Percentiles rank a stretch among this genome's conserved stretches.
Evolutionary conservation across 371 early-diverging fungal species (phyloP).

Genomic region (Saksenaea oblongispora): DNA sequence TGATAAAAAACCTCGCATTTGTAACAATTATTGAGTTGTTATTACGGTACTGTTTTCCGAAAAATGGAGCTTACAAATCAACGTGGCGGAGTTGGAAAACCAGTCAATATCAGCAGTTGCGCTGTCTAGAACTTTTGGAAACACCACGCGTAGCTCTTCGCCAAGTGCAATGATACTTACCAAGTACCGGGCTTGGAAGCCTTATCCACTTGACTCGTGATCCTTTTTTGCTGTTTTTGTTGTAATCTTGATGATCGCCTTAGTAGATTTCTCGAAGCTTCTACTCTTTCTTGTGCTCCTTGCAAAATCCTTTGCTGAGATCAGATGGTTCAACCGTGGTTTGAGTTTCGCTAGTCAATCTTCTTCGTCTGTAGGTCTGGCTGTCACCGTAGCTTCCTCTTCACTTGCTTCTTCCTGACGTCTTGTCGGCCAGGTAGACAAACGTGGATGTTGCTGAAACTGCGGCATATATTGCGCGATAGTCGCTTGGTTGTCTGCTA

Average conservation of each 20-base stretch:
- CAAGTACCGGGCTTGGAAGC: background rate
- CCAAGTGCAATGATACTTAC: background rate
- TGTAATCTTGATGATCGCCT: background rate
- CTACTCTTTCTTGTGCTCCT: background rate
- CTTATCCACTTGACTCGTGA: background rate
- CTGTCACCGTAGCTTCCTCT: background rate
- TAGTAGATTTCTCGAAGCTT: background rate
- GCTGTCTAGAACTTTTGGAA: too few relatives aligned
- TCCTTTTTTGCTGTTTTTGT: background rate
- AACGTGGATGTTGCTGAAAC: background rate
- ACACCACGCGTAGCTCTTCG: too few relatives aligned
- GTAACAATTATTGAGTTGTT: too few relatives aligned
- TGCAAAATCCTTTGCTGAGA: background rate
- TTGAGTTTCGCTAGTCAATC: background rate
- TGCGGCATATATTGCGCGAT: background rate
- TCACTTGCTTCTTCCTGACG: background rate
- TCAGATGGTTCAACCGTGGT: background rate
- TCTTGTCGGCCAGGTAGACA: too few relatives aligned
- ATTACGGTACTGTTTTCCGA: too few relatives aligned
- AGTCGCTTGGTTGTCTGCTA: background rate
- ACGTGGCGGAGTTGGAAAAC: too few relatives aligned
- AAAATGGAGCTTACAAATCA: too few relatives aligned
- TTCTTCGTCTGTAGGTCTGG: background rate
- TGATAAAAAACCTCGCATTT: too few relatives aligned
- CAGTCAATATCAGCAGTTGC: too few relatives aligned